Conservation (phyloP, 352 stramenopile genomes). For the Globisporangium spiculum region DNA sequence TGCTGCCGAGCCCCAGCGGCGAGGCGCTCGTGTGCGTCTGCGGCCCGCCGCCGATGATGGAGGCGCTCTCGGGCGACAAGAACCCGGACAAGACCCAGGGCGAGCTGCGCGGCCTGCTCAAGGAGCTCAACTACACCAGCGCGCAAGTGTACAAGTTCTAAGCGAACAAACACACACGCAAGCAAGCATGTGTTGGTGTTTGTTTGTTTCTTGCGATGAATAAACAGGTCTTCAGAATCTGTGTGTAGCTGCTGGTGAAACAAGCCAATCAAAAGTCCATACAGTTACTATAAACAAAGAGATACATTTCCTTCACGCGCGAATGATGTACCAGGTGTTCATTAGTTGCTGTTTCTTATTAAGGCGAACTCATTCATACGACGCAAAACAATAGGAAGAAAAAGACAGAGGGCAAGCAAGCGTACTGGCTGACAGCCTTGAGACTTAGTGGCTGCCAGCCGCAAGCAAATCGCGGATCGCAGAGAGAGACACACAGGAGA, state of each 20-base stretch:
- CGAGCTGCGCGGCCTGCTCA: constrained; percentile 80
- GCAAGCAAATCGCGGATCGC: neutral
- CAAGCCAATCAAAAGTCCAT: too few relatives aligned
- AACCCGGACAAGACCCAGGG: constrained; percentile 83
- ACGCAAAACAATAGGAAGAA: neutral
- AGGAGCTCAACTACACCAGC: constrained; percentile 75
- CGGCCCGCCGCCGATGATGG: constrained; percentile 88
- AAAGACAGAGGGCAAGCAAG: neutral
- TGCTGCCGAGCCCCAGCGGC: constrained; percentile 57
- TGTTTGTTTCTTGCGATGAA: neutral
- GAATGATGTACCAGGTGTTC: neutral
- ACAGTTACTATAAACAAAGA: neutral
- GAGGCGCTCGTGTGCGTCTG: constrained; percentile 87
- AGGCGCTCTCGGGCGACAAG: constrained; percentile 86
- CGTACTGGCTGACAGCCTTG: too few relatives aligned
- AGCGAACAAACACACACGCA: neutral
- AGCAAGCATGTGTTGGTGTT: neutral
- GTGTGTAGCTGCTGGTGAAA: neutral
- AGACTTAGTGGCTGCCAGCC: neutral
- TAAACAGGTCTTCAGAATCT: neutral
- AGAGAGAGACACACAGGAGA: neutral
- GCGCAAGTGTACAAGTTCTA: constrained; percentile 59
- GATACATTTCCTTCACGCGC: neutral
- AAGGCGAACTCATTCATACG: neutral
- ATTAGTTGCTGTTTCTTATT: neutral